Evolutionary conservation across 2,329 filamentous ascomycete genomes (phyloP).

Genomic region (Daldinia sp.): DNA sequence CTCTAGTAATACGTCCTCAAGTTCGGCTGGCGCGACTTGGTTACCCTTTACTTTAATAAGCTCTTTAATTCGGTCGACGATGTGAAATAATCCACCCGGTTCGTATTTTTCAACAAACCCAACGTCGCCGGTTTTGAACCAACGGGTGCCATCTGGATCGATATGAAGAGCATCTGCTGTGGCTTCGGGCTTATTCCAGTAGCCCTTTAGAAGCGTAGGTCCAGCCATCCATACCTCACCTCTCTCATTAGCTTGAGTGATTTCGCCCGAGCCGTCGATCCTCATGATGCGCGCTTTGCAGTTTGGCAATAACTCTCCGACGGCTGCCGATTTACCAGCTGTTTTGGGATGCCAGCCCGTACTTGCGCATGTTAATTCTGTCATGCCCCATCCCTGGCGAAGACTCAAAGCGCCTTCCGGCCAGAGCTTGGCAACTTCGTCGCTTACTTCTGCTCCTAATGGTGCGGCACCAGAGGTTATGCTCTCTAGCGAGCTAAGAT

Average conservation of each 20-base stretch:
- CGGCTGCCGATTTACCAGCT: slow-evolving; percentile 56
- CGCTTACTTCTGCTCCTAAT: slow-evolving; percentile 66
- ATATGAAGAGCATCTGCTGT: slow-evolving; percentile 68
- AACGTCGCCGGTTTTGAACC: slow-evolving; percentile 82
- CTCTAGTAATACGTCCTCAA: slow-evolving; percentile 63
- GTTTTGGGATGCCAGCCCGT: slow-evolving; percentile 71
- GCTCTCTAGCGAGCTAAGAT: slow-evolving; percentile 73
- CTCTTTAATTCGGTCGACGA: slow-evolving; percentile 82
- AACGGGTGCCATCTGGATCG: slow-evolving; percentile 65
- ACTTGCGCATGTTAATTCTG: slow-evolving; percentile 79
- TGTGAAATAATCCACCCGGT: slow-evolving; percentile 64
- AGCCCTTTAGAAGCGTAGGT: slow-evolving; percentile 80
- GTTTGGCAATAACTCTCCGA: slow-evolving; percentile 78
- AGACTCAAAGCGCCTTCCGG: slow-evolving; percentile 52
- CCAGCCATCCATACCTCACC: slow-evolving; percentile 81
- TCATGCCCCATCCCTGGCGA: slow-evolving; percentile 89
- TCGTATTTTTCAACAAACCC: slow-evolving; percentile 73
- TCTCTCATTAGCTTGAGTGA: slow-evolving; percentile 63
- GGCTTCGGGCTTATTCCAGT: slow-evolving; percentile 78
- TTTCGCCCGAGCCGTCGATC: slow-evolving; percentile 63
- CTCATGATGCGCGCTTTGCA: slow-evolving; percentile 75
- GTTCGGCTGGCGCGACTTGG: slow-evolving; percentile 69
- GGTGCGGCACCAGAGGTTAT: slow-evolving; percentile 78
- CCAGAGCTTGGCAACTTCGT: slow-evolving; percentile 71
- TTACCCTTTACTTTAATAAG: slow-evolving; percentile 72